A percentile compares a stretch with the other conserved stretches of the same genome.
These are phyloP conservation scores for Melastoma malabathricum DNA, from an alignment of 345 rosid genomes.

Conservation along the genomic window DNA sequence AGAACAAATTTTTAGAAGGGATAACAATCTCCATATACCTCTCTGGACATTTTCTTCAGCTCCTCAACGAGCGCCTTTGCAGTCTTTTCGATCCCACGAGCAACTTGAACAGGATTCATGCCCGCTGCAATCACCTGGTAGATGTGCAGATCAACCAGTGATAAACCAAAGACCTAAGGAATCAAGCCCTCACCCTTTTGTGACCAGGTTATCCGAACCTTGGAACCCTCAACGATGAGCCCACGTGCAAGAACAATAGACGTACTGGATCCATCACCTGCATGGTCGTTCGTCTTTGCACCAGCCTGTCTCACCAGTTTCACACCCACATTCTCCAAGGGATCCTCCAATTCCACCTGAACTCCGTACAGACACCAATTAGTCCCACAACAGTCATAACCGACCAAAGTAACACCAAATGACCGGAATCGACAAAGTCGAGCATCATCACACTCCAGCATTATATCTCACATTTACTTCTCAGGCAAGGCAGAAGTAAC, in stretches of 20 bases:
- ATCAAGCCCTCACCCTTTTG: background rate
- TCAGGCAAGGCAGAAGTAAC: background rate
- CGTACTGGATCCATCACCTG: conserved; percentile 93
- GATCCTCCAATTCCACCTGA: conserved; percentile 86
- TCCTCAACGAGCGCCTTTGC: conserved; percentile 66
- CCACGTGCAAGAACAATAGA: conserved; percentile 88
- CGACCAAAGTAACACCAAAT: no score
- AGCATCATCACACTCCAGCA: no score
- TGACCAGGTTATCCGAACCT: conserved; percentile 22
- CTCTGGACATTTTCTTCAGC: conserved; percentile 78
- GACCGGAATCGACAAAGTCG: no score
- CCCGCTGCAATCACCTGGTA: conserved; percentile 76
- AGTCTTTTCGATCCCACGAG: conserved; percentile 76
- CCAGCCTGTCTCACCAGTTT: conserved; percentile 97
- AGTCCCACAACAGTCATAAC: background rate
- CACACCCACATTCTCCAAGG: conserved; percentile 91
- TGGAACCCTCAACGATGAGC: conserved; percentile 69
- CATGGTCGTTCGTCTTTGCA: conserved; percentile 85
- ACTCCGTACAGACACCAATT: background rate
- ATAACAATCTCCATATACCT: conserved; percentile 23
- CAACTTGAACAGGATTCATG: conserved; percentile 64
- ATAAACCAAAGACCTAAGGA: background rate
- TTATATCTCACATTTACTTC: no score
- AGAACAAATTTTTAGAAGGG: background rate
- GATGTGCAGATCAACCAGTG: background rate